Base-by-base conservation (phyloP, 1,284 basidiomycete genomes). In the Pascua guehoae region DNA sequence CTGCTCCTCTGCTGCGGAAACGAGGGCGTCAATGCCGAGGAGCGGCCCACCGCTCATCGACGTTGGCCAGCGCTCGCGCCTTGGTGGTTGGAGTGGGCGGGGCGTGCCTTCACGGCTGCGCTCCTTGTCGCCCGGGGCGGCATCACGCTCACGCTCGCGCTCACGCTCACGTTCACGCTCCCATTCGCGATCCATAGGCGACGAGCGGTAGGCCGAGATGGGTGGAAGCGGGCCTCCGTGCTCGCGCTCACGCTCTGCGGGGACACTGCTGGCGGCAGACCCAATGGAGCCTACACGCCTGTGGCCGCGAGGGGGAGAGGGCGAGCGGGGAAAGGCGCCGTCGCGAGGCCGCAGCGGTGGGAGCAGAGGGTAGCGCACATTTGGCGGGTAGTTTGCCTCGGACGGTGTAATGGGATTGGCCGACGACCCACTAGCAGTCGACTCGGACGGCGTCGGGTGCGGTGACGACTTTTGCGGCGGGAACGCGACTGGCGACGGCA, bases 21-120 rank as follows among this genome's bases (percentile, higher is more conserved):
- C 66, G 11, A 75, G 57, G n/a, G 73, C 73, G 17, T 66, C 71
- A 39, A 75, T 75, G 38, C 72, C 72, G 12, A 70, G 53, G 40
- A 66, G 61, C 11, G 51, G 56, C 11, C 57, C 54, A 14, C 54
- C 47, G 39, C 39, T 44, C 2, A 52, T 18, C 8, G 54, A n/a
- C 60, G 56, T 58, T 9, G 24, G 17, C n/a, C 57, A 53, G 43
- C 57, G 61, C 40, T 49, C 49, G 16, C 40, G 36, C 16, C 55
- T 41, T 12, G 60, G 51, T 36, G 49, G 42, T 5, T 41, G 46
- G 5, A 58, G 60, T 4, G 56, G 56, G 12, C 60, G 60, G 11
- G 58, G 58, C 38, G 40, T 18, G 36, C 12, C 17, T 36, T 47
- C 46, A n/a, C 40, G 46, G 41, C 46, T 38, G 16, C 38, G 45